A percentile compares a stretch with the other conserved stretches of the same genome.
Conservation (phyloP, 1,139 yeast species). For the Suhomyces yuchorum region DNA sequence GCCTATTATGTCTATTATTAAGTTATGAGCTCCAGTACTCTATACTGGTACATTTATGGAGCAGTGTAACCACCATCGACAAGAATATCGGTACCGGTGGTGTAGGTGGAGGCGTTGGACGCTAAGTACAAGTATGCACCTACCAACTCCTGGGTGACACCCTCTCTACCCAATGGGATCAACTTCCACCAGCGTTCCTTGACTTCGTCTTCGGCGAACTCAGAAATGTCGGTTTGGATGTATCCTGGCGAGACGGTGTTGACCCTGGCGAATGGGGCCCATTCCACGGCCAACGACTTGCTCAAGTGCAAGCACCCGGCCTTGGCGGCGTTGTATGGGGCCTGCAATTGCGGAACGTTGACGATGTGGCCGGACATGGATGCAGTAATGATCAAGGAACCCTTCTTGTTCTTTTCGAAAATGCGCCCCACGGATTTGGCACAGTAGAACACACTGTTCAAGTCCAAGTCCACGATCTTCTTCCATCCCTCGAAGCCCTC, state of each 20-base stretch:
- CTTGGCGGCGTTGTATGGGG: slow-evolving; percentile 83
- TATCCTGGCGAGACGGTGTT: slow-evolving; percentile 84
- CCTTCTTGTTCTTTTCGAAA: slow-evolving; percentile 68
- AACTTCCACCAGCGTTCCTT: slow-evolving; percentile 62
- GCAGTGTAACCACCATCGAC: slow-evolving; percentile 85
- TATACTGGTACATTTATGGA: background rate
- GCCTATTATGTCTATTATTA: background rate
- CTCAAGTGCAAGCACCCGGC: slow-evolving; percentile 84
- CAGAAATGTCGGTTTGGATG: slow-evolving; percentile 66
- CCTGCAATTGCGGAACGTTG: slow-evolving; percentile 81
- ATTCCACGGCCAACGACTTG: slow-evolving; percentile 77
- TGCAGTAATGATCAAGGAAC: slow-evolving; percentile 75
- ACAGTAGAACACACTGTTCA: slow-evolving; percentile 42
- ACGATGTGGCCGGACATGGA: slow-evolving; percentile 87
- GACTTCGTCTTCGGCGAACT: slow-evolving; percentile 54
- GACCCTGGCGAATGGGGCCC: slow-evolving; percentile 80
- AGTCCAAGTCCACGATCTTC: slow-evolving; percentile 25
- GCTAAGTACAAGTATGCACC: slow-evolving; percentile 83
- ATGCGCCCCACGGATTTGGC: slow-evolving; percentile 59
- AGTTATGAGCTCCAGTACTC: background rate
- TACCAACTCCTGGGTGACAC: slow-evolving; percentile 76
- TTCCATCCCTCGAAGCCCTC: slow-evolving; percentile 23
- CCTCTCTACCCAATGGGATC: slow-evolving; percentile 80
- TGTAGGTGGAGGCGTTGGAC: slow-evolving; percentile 76
- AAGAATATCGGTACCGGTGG: slow-evolving; percentile 79